Evolutionary conservation across 768 basidiomycete species (phyloP), one percentile per base, ranked within the genome.

Genomic region (Suillus plorans): DNA sequence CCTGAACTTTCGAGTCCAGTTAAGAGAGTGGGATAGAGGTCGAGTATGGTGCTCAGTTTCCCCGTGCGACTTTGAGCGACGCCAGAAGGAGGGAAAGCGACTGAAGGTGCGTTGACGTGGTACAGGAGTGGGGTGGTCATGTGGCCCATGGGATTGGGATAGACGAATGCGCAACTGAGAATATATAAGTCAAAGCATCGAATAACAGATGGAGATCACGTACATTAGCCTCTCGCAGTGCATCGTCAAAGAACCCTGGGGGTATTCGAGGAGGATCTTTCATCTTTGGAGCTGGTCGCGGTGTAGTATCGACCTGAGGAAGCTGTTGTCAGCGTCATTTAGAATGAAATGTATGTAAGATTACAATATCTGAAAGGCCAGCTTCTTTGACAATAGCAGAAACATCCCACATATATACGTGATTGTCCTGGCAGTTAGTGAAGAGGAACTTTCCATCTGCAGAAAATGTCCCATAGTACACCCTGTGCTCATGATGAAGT

Each of bases 371-470:
- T 49, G 22, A 6, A 22, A 49, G 22, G 0, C 5, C 47, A 22
- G 12, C 47, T 14, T 13, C n/a, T 49, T 47, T 22, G 10, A 47
- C 4, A 4, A 47, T 47, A 22, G 45, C 45, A 4, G n/a, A 47
- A 22, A 47, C 1, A 12, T 47, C 45, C 45, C 45, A 47, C 2
- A 10, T 22, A 10, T n/a, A 22, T 2, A 22, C 2, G 45, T 47
- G 10, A n/a, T 5, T 0, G 45, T 22, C n/a, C 0, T 10, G 0
- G 10, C 45, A 22, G n/a, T 1, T 0, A 47, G n/a, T 47, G 45
- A 22, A 4, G 4, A 47, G 20, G n/a, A 22, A 47, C 45, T 22
- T n/a, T 47, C 45, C 45, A 47, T 47, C 45, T 20, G 45, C 45
- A 47, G 47, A 49, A 49, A 49, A 49, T 5, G 22, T 22, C n/a